Conservation (phyloP, 805 yeast species). For the Teunomyces aglyptinius region DNA sequence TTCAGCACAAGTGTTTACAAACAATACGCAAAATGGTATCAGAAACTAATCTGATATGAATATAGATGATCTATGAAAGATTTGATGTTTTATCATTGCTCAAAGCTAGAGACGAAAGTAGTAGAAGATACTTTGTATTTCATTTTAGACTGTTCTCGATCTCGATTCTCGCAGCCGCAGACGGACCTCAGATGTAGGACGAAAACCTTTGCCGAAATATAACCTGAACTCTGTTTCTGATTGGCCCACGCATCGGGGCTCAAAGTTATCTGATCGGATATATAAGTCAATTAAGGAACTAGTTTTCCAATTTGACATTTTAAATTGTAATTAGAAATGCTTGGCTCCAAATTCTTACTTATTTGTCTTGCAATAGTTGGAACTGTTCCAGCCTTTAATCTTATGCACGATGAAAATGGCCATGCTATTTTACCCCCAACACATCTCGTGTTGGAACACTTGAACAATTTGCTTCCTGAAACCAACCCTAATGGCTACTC, state of each 20-base stretch:
- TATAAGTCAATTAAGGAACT: neutral
- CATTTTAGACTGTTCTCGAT: neutral
- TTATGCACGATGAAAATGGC: slow-evolving; percentile 11
- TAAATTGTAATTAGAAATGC: slow-evolving; percentile 4
- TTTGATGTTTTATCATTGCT: no score
- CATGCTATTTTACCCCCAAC: slow-evolving; percentile 15
- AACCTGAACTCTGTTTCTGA: neutral
- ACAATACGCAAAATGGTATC: neutral
- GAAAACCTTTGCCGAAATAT: neutral
- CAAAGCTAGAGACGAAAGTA: no score
- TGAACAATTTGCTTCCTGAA: slow-evolving; percentile 6
- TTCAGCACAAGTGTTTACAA: no score
- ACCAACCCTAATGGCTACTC: slow-evolving; percentile 7
- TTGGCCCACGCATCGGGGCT: slow-evolving; percentile 3
- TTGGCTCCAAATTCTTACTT: slow-evolving; percentile 8
- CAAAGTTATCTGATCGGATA: slow-evolving; percentile 7
- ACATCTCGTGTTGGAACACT: slow-evolving; percentile 9
- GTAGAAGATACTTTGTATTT: neutral
- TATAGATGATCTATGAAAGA: no score
- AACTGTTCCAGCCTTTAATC: slow-evolving; percentile 7
- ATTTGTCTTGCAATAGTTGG: slow-evolving; percentile 6
- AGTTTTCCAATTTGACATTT: slow-evolving; percentile 2
- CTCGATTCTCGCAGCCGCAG: slow-evolving; percentile 3
- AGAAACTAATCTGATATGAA: neutral
- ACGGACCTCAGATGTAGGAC: neutral